phyloP scores from a whole-genome alignment of 108 stramenopile genomes.

The Fragilariopsis cylindrus region DNA sequence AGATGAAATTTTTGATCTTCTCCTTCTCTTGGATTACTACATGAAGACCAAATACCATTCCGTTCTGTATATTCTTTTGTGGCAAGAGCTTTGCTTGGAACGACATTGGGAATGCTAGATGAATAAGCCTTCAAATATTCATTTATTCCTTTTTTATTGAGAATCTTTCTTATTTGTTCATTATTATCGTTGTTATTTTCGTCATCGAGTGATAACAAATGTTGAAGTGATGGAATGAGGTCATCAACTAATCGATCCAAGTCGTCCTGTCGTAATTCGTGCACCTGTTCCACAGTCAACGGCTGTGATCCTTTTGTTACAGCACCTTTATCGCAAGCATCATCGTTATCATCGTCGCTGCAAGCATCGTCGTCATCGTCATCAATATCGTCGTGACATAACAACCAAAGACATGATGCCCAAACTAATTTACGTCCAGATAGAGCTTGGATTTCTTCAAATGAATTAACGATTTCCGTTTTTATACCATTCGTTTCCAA shows the following conservation, averaged over 20 bases:
- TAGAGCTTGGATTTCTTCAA: conserved; percentile 20
- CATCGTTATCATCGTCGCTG: background rate
- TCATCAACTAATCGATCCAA: conserved; percentile 55
- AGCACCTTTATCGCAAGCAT: too few relatives aligned
- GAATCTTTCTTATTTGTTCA: conserved; percentile 9
- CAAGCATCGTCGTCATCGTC: background rate
- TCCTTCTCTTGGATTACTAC: background rate
- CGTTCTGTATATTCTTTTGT: conserved; percentile 53
- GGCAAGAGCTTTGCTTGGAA: conserved; percentile 54
- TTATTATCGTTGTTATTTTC: background rate
- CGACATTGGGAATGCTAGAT: conserved; percentile 53
- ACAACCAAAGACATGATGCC: conserved; percentile 66
- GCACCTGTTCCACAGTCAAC: conserved; percentile 52
- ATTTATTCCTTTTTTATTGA: background rate
- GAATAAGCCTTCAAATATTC: conserved; percentile 56
- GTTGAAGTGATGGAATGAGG: conserved; percentile 46
- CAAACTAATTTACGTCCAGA: conserved; percentile 61
- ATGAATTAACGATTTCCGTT: conserved; percentile 29
- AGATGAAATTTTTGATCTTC: conserved; percentile 31
- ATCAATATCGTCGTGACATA: conserved; percentile 42
- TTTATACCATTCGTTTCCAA: conserved; percentile 44
- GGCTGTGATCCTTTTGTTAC: conserved; percentile 5
- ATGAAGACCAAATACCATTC: conserved; percentile 46
- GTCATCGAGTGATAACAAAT: background rate
- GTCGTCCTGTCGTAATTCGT: conserved; percentile 28